These are phyloP conservation scores for Cytospora schulzeri DNA, from an alignment of 2,329 filamentous ascomycete species.

Conservation along the genomic window DNA sequence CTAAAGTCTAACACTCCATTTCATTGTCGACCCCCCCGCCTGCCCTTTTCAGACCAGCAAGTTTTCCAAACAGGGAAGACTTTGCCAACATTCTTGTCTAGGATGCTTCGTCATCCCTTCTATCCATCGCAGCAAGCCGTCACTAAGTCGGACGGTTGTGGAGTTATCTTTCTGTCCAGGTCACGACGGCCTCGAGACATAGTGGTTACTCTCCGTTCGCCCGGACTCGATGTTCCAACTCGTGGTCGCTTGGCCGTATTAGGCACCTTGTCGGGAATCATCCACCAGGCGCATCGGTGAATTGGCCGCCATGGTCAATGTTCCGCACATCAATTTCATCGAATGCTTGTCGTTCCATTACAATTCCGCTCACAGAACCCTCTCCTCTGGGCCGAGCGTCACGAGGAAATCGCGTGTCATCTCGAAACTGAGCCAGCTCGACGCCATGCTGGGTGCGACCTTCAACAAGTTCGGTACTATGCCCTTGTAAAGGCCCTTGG, in stretches of 20 bases:
- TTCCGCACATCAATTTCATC: neutral
- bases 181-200: neutral
- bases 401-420: slow-evolving; percentile 86
- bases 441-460: slow-evolving; percentile 97
- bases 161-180: neutral
- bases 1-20: slow-evolving; percentile 18
- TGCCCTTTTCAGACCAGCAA: neutral
- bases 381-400: slow-evolving; percentile 51
- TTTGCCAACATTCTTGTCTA: neutral
- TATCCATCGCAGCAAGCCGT: slow-evolving; percentile 3
- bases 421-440: slow-evolving; percentile 97
- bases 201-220: neutral
- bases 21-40: neutral
- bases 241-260: neutral
- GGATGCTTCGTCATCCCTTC: slow-evolving; percentile 6
- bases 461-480: slow-evolving; percentile 95
- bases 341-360: neutral
- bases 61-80: neutral
- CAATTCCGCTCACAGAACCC: slow-evolving; percentile 31
- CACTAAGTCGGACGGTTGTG: neutral
- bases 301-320: neutral
- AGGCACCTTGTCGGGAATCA: neutral
- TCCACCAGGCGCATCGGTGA: neutral
- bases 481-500: slow-evolving; percentile 89
- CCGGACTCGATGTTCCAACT: neutral